phyloP scores from a whole-genome alignment of 164 flowering plant species.

The Umbellularia californica region DNA sequence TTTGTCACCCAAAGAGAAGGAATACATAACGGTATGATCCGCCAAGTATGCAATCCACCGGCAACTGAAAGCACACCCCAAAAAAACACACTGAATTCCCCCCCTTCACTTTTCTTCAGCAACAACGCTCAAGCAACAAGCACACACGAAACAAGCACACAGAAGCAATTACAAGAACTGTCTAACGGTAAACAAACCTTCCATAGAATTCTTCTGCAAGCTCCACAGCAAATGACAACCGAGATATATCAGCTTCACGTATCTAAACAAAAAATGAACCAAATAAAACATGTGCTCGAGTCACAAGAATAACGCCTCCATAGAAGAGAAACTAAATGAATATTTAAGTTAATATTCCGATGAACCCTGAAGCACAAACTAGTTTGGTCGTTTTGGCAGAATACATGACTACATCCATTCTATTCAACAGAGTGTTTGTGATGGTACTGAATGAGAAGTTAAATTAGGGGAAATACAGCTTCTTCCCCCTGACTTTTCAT shows the following conservation, averaged over 20 bases:
- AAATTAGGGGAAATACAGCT: not conserved
- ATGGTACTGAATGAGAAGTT: no score
- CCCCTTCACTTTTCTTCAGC: no score
- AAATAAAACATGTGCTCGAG: not conserved
- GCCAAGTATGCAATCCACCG: not conserved
- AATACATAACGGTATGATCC: not conserved
- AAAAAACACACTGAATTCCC: not conserved
- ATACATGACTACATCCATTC: not conserved
- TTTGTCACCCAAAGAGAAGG: not conserved
- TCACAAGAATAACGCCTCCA: not conserved
- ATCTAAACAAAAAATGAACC: constrained; percentile 38
- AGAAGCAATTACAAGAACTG: not conserved
- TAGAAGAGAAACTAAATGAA: constrained; percentile 4
- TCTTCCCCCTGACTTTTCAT: not conserved
- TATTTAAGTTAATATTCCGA: not conserved
- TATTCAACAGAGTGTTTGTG: no score
- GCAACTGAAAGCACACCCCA: not conserved
- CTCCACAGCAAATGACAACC: constrained; percentile 97
- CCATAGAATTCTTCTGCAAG: constrained; percentile 99
- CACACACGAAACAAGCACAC: not conserved
- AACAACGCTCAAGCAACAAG: no score
- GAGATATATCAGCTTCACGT: constrained; percentile 98
- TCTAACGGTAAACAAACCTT: constrained; percentile 44
- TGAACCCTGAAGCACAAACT: no score
- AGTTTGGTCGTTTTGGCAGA: not conserved